phyloP scores from a whole-genome alignment of 2,329 filamentous ascomycete genomes.

The Aureobasidium sp. region DNA sequence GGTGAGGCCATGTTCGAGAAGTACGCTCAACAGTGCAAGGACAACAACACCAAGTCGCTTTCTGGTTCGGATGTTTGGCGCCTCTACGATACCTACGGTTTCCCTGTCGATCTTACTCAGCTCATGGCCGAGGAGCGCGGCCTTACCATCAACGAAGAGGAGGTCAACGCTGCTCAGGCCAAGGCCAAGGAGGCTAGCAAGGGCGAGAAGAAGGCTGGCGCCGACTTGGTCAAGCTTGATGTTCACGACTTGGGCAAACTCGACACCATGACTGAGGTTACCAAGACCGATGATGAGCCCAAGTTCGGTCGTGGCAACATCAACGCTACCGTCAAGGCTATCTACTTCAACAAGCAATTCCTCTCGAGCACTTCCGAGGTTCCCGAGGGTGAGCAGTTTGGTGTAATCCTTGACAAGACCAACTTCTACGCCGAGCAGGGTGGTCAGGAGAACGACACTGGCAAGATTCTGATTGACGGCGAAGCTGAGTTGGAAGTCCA shows the following conservation, averaged over 20 bases:
- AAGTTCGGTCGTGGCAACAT: conserved; percentile 79
- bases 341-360: conserved; percentile 79
- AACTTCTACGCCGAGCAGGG: conserved; percentile 99
- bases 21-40: conserved; percentile 62
- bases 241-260: conserved; percentile 88
- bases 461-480: conserved; percentile 77
- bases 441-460: conserved; percentile 87
- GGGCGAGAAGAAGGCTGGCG: conserved; percentile 77
- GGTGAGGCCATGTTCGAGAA: conserved; percentile 94
- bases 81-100: conserved; percentile 94
- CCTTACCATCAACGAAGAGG: conserved; percentile 73
- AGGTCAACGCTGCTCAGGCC: conserved; percentile 78
- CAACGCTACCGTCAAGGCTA: conserved; percentile 65
- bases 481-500: conserved; percentile 81
- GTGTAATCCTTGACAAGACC: conserved; percentile 78
- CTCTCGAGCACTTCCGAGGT: conserved; percentile 65
- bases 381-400: conserved; percentile 69
- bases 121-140: conserved; percentile 93
- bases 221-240: conserved; percentile 78
- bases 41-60: conserved; percentile 60
- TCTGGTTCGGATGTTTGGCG: conserved; percentile 88
- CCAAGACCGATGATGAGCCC: conserved; percentile 71
- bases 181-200: conserved; percentile 93
- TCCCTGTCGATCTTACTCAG: conserved; percentile 89
- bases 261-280: conserved; percentile 64